Percentiles rank a stretch among this genome's conserved stretches.
Conservation (phyloP, 31 red algal genomes). For the Odonthalia washingtoniensis region DNA sequence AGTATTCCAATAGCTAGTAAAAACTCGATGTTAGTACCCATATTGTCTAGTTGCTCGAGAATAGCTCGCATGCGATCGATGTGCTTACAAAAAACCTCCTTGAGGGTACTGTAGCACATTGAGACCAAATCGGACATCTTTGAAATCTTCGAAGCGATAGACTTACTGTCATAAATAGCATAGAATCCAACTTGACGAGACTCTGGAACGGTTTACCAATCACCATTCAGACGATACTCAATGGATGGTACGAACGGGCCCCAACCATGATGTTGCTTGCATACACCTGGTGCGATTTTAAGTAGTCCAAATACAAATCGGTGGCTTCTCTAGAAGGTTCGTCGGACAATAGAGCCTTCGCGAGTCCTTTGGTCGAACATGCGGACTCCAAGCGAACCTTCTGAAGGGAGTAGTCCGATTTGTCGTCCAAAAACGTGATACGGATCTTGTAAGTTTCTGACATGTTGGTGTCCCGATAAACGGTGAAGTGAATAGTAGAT, state of each 20-base stretch:
- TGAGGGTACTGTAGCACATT: constrained; percentile 7
- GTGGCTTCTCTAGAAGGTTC: too few relatives aligned
- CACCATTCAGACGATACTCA: too few relatives aligned
- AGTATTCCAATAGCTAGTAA: constrained; percentile 25
- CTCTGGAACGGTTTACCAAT: too few relatives aligned
- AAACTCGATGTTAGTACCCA: constrained; percentile 20
- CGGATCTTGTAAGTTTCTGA: too few relatives aligned
- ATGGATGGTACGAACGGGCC: too few relatives aligned
- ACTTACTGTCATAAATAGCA: constrained; percentile 24
- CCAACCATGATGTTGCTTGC: too few relatives aligned
- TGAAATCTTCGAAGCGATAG: constrained; percentile 28
- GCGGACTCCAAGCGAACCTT: constrained; percentile 28
- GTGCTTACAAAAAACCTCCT: constrained; percentile 14
- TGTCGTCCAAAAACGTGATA: constrained; percentile 30
- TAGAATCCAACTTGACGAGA: too few relatives aligned
- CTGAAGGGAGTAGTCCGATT: constrained; percentile 15
- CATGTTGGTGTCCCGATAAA: too few relatives aligned
- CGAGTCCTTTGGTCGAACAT: constrained; percentile 14
- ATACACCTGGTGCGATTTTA: too few relatives aligned
- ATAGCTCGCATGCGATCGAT: constrained; percentile 42
- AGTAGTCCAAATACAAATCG: too few relatives aligned
- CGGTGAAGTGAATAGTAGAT: too few relatives aligned
- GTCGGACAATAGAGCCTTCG: not conserved
- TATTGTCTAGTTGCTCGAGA: constrained; percentile 14
- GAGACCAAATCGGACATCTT: constrained; percentile 45